These are phyloP conservation scores for Cadophora sp. DNA, from an alignment of 2,329 filamentous ascomycete species.

Conservation along the genomic window DNA sequence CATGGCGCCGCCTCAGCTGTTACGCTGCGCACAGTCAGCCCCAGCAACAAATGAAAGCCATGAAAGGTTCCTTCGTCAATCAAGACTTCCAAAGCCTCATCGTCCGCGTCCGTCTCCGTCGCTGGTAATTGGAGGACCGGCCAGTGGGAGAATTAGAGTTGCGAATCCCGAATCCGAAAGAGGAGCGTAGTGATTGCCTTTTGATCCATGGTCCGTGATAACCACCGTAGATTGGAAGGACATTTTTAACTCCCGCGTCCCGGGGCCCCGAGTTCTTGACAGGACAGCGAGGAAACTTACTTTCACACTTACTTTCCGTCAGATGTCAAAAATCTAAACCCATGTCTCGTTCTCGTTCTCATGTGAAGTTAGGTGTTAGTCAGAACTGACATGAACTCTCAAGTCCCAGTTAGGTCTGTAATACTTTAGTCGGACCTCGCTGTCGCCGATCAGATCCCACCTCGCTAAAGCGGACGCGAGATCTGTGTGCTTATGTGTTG, in stretches of 20 bases:
- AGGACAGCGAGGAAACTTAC: background rate
- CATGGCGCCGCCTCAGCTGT: constrained; percentile 7
- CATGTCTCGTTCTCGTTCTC: too few species aligned
- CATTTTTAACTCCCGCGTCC: too few species aligned
- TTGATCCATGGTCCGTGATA: background rate
- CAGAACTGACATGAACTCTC: too few species aligned
- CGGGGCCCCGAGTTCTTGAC: too few species aligned
- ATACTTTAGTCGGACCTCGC: background rate
- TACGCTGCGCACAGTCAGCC: constrained; percentile 6
- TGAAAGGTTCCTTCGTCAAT: too few species aligned
- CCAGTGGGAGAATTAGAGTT: background rate
- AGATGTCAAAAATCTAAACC: background rate
- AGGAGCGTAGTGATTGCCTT: background rate
- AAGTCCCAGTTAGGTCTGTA: too few species aligned
- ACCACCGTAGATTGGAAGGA: background rate
- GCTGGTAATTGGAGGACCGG: background rate
- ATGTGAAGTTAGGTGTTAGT: too few species aligned
- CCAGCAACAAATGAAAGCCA: background rate
- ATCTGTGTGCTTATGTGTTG: background rate
- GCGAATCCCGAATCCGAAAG: background rate
- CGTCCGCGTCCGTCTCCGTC: background rate
- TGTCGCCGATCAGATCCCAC: background rate
- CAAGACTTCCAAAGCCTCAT: background rate
- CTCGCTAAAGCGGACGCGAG: constrained; percentile 1
- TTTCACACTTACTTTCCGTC: background rate